Evolutionary conservation across 495 filamentous ascomycete species (phyloP).

Genomic region (Aspergillus funiculosus): DNA sequence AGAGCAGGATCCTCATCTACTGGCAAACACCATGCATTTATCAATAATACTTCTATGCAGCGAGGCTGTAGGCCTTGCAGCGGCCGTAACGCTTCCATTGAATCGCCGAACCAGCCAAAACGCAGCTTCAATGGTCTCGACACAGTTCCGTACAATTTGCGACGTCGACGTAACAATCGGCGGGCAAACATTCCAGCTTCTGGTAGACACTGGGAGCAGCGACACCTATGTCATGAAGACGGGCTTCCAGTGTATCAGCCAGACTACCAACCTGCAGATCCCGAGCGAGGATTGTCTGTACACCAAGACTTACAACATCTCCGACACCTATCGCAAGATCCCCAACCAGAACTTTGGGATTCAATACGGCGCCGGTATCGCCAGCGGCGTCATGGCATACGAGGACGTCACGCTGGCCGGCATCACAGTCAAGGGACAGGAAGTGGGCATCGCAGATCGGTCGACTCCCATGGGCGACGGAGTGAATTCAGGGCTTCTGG

Average conservation of each 20-base stretch:
- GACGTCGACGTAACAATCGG: slow-evolving; percentile 18
- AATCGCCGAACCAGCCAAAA: background rate
- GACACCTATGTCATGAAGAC: slow-evolving; percentile 54
- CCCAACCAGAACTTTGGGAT: slow-evolving; percentile 51
- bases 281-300: too few relatives aligned
- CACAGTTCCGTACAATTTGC: background rate
- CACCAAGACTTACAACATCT: slow-evolving; percentile 40
- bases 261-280: slow-evolving; percentile 23
- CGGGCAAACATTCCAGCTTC: slow-evolving; percentile 38
- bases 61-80: background rate
- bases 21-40: background rate
- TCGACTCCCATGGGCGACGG: slow-evolving; percentile 46
- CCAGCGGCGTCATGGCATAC: slow-evolving; percentile 52
- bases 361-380: slow-evolving; percentile 51
- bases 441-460: slow-evolving; percentile 45
- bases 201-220: slow-evolving; percentile 57
- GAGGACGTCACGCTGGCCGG: slow-evolving; percentile 52
- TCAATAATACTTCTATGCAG: background rate
- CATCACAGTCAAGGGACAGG: slow-evolving; percentile 48
- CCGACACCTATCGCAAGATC: slow-evolving; percentile 37
- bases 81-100: background rate
- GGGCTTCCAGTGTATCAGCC: slow-evolving; percentile 45
- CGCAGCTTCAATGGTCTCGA: background rate
- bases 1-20: too few relatives aligned
- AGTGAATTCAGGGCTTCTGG: slow-evolving; percentile 50